Evolutionary conservation across 495 filamentous ascomycete species (phyloP), one percentile per base, ranked within the genome.

Genomic region (Lasiosphaeris hirsuta): DNA sequence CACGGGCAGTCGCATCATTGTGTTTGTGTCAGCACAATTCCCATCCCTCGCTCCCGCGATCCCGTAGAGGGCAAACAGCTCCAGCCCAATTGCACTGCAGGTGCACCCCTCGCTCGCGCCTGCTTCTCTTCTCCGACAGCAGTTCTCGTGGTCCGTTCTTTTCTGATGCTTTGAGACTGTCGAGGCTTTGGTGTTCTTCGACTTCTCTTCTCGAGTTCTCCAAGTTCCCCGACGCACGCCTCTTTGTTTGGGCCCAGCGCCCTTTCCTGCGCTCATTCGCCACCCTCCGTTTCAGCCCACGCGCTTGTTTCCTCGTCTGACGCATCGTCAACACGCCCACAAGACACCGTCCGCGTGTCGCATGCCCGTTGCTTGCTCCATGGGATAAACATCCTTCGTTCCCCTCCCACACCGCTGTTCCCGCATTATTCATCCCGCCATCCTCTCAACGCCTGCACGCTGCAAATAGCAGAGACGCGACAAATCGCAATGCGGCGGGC

Each of bases 401-500:
- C 5, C 23, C 5, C 23, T 2, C 23, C 23, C 23, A 30, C 23
- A 30, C 23, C 23, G 14, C 15, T 10, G 18, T 46, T 46, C 18
- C 23, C 43, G 14, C 34, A 51, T 35, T 37, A 51, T 51, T 35
- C 10, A 18, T 13, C 38, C 19, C 37, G n/a, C 49, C 37, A 13
- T 10, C n/a, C 39, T 51, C 39, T 38, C 13, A n/a, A 56, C 56
- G 37, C 51, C n/a, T 44, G 37, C 18, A 14, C 17, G 35, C 8
- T 19, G 15, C 11, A 48, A 50, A 46, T 39, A 34, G 35, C 34
- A 19, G 23, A 38, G 23, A 34, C 45, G 52, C 51, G 40, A n/a
- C 10, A 36, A 10, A 41, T 48, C 63, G 58, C 52, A 52, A 79
- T 79, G 76, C 69, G 71, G 60, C 73, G 73, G 55, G 61, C 67